phyloP scores from a whole-genome alignment of 208 protist genomes.

The Tetramitus jugosus region DNA sequence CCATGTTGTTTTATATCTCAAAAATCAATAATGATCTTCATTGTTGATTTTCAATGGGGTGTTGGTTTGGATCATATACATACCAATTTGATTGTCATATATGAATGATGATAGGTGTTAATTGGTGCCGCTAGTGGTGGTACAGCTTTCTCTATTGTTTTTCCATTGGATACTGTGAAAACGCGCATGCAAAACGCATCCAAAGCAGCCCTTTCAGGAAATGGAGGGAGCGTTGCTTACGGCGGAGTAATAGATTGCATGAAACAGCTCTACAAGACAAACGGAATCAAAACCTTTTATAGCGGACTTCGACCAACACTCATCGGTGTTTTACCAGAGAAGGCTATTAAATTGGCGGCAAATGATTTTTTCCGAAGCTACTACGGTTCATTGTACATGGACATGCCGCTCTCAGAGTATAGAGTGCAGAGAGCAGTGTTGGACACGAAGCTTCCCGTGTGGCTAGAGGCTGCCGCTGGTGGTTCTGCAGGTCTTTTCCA shows the following conservation, averaged over 20 bases:
- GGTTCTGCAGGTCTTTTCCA: not conserved
- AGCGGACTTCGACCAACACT: not conserved
- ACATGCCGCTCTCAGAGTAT: not conserved
- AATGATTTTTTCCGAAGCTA: constrained; percentile 12
- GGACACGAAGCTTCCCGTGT: not conserved
- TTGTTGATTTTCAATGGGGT: too few relatives aligned
- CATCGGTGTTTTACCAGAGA: constrained; percentile 11
- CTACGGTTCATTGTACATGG: not conserved
- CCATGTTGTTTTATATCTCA: too few relatives aligned
- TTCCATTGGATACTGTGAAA: not conserved
- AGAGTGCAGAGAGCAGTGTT: not conserved
- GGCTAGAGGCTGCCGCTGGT: not conserved
- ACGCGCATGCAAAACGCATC: not conserved
- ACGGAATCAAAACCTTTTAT: not conserved
- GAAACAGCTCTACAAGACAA: not conserved
- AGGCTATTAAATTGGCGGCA: constrained; percentile 8
- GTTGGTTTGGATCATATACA: too few relatives aligned
- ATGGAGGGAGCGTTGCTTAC: not conserved
- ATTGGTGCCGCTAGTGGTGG: too few relatives aligned
- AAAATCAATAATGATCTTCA: too few relatives aligned
- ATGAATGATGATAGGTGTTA: too few relatives aligned
- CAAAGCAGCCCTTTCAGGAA: too few relatives aligned
- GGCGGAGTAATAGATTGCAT: not conserved
- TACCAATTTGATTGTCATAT: too few relatives aligned
- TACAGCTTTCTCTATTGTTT: not conserved